phyloP scores from a whole-genome alignment of 2,329 filamentous ascomycete genomes.

The Sarocladium strictum region DNA sequence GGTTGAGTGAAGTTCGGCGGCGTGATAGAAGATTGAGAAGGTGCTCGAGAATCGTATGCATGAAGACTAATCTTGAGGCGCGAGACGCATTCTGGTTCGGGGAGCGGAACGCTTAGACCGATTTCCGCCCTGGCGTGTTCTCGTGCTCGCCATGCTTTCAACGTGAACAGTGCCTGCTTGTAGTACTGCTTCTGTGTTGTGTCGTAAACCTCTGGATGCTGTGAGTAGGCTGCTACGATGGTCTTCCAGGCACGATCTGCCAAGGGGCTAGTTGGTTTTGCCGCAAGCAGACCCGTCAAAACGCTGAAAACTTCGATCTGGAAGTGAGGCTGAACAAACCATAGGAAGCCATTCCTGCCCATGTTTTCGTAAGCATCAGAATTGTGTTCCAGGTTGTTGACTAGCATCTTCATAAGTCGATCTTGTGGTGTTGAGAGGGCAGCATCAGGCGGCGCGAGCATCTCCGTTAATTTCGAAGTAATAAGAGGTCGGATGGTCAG shows the following conservation, averaged over 20 bases:
- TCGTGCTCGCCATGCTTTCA: constrained; percentile 48
- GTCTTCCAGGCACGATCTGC: constrained; percentile 49
- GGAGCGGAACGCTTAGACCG: constrained; percentile 30
- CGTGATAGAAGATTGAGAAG: constrained; percentile 22
- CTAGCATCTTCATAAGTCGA: constrained; percentile 49
- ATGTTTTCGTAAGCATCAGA: constrained; percentile 36
- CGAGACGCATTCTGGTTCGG: constrained; percentile 39
- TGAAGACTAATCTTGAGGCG: constrained; percentile 38
- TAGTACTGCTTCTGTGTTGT: constrained; percentile 37
- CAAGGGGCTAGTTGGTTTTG: constrained; percentile 40
- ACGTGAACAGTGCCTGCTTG: constrained; percentile 39
- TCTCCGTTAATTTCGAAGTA: constrained; percentile 40
- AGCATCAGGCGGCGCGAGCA: constrained; percentile 37
- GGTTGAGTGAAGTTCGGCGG: constrained; percentile 21
- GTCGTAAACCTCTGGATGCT: constrained; percentile 46
- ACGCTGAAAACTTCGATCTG: constrained; percentile 51
- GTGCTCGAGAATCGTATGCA: constrained; percentile 26
- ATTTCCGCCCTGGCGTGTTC: constrained; percentile 33
- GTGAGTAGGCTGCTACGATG: constrained; percentile 39
- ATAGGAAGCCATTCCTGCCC: constrained; percentile 42
- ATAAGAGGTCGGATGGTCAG: constrained; percentile 41
- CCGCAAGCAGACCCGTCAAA: constrained; percentile 47
- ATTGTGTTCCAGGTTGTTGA: constrained; percentile 43
- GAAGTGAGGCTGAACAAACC: constrained; percentile 50
- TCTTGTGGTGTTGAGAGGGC: constrained; percentile 25